phyloP scores from a whole-genome alignment of 2,329 filamentous ascomycete genomes.

The Venturia pyrina region DNA sequence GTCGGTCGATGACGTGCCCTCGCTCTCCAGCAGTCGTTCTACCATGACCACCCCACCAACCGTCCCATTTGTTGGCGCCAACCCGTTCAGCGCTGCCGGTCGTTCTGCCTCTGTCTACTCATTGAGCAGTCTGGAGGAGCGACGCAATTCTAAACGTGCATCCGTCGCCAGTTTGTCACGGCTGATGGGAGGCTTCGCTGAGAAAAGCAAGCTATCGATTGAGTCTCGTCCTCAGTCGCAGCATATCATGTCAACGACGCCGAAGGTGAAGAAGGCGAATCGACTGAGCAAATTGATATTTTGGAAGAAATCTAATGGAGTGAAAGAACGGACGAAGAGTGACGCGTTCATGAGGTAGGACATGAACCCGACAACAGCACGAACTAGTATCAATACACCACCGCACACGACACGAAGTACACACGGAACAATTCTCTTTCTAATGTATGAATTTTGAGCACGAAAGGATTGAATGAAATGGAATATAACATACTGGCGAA shows the following conservation, averaged over 20 bases:
- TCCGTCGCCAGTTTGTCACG: slow-evolving; percentile 70
- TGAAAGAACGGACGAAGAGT: background rate
- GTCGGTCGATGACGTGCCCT: slow-evolving; percentile 65
- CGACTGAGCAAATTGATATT: slow-evolving; percentile 69
- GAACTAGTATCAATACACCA: background rate
- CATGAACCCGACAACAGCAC: background rate
- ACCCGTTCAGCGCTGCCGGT: slow-evolving; percentile 18
- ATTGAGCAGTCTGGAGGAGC: slow-evolving; percentile 27
- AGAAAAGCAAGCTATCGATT: slow-evolving; percentile 64
- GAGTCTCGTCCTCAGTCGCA: slow-evolving; percentile 43
- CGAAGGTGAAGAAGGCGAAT: slow-evolving; percentile 50
- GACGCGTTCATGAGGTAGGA: background rate
- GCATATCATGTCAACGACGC: slow-evolving; percentile 38
- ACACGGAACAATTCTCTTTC: background rate
- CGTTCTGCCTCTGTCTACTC: slow-evolving; percentile 32
- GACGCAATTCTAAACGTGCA: slow-evolving; percentile 56
- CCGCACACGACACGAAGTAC: background rate
- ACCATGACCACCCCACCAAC: slow-evolving; percentile 58
- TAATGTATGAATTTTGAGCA: slow-evolving; percentile 4
- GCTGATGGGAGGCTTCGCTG: slow-evolving; percentile 61
- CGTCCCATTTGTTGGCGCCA: slow-evolving; percentile 30
- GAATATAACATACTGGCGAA: background rate
- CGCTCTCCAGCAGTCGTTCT: slow-evolving; percentile 65
- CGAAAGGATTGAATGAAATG: background rate
- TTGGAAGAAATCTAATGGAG: slow-evolving; percentile 46